Evolutionary conservation across 371 early-diverging fungal genomes (phyloP), one percentile per base, ranked within the genome.

Genomic region (Mortierella sp.): DNA sequence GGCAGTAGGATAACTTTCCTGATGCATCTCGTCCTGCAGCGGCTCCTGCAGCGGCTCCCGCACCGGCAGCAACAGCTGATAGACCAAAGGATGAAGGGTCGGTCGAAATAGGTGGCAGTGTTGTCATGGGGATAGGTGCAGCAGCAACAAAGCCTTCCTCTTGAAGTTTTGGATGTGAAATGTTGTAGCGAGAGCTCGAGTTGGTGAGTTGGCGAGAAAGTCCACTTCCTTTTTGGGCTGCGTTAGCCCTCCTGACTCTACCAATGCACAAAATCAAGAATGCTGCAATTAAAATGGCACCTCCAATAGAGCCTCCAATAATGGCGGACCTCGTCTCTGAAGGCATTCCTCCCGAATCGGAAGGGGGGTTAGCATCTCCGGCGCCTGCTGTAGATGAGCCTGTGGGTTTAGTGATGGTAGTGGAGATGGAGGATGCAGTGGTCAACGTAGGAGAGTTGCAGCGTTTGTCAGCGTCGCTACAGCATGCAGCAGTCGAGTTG

Each of bases 1-100:
- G 81, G 61, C 81, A 80, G 64, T 72, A 80, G 3, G 72, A 71
- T 20, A 60, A 72, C 59, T 75, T 75, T 20, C 60, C 72, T 47
- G 18, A 51, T 8, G 40, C 60, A 54, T 60, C 65, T 54, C 66
- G 57, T 69, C 10, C 68, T 66, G 51, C 39, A 35, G n/a, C 64
- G 62, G 54, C 49, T 61, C 66, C 70, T 0, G 45, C 73, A 5
- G 58, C 68, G 30, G 68, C 80, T n/a, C 64, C 58, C 12, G 69
- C 57, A 20, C 62, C 66, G 24, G 47, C 67, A 66, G 45, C 45
- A 32, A 37, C n/a, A 10, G 6, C 39, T 24, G 54, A 22, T 10
- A 66, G 16, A 24, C 40, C 58, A 22, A 51, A 26, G 43, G 66
- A 45, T 20, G 66, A 12, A 18, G 54, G n/a, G 9, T 54, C 58